Evolutionary conservation across 371 early-diverging fungal species (phyloP), one percentile per base, ranked within the genome.

Genomic region (Mucor indicus): DNA sequence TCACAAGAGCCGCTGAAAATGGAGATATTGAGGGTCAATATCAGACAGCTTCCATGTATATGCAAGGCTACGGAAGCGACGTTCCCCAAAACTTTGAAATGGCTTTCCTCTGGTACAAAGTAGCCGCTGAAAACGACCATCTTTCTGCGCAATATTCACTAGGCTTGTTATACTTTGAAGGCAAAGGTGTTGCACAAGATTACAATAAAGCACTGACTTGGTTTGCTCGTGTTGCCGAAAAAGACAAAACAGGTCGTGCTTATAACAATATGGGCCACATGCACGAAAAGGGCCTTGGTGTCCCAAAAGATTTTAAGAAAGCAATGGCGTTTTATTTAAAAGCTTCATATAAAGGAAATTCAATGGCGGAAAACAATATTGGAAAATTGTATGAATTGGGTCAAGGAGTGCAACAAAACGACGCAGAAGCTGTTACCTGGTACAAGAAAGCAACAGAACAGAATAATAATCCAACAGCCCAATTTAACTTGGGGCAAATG

Each of bases 81-180:
- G 48, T 48, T 1, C 21, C 25, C 6, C 24, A 20, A 38, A 27
- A 38, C 27, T 27, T 38, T 30, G 4, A 24, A 12, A 37, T 29
- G 20, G 48, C 48, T 5, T 17, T 38, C 13, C 17, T 13, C 12
- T 48, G 38, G 30, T 48, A 24, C 20, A n/a, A 24, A 20, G 17
- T 19, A 19, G 38, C 48, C 13, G 48, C 48, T 19, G 21, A 38
- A 4, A 38, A 48, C 15, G 48, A 38, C 13, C 16, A 29, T 19
- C 13, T 13, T 1, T 27, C 20, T 7, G 48, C 35, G 10, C 19
- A 29, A 10, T 20, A 16, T 8, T 38, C 19, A 19, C 9, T 48
- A 3, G 48, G 48, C 4, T 20, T 15, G 1, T 13, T 48, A 5
- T 48, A 48, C 29, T 37, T 25, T 6, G 27, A 38, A 13, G 48